These are phyloP conservation scores for Piper longum DNA, from an alignment of 164 flowering plant species.

Conservation along the genomic window DNA sequence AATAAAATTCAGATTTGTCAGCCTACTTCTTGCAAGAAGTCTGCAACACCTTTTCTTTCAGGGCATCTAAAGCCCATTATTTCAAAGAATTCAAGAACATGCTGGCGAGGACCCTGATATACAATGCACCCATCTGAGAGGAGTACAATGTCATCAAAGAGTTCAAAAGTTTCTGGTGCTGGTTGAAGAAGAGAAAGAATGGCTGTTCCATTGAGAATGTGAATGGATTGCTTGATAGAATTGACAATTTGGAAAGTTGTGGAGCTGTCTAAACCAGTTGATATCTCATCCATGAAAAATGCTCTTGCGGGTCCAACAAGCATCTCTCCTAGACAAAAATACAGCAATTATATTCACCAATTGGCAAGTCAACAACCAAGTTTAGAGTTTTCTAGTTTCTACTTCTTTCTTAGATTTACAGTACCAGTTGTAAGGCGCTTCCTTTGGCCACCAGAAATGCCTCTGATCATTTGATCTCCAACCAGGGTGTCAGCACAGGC, in stretches of 20 bases:
- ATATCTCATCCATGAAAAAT: slow-evolving; percentile 11
- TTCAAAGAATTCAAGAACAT: slow-evolving; percentile 57
- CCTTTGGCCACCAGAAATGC: slow-evolving; percentile 55
- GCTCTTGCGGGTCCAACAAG: slow-evolving; percentile 4
- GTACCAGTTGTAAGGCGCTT: slow-evolving; percentile 43
- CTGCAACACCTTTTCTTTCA: slow-evolving; percentile 26
- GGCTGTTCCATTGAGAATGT: slow-evolving; percentile 4
- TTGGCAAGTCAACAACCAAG: slow-evolving; percentile 14
- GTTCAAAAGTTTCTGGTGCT: slow-evolving; percentile 38
- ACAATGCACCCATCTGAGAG: slow-evolving; percentile 80
- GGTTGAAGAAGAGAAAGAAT: slow-evolving; percentile 38
- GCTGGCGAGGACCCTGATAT: slow-evolving; percentile 77
- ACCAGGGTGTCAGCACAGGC: slow-evolving; percentile 38
- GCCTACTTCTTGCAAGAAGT: slow-evolving; percentile 25
- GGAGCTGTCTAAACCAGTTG: slow-evolving; percentile 5
- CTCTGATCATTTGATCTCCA: slow-evolving; percentile 54
- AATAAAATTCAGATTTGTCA: not conserved
- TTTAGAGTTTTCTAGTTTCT: too few species aligned
- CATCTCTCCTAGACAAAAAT: not conserved
- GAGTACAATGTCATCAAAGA: slow-evolving; percentile 58
- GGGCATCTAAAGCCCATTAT: slow-evolving; percentile 30
- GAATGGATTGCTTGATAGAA: slow-evolving; percentile 3
- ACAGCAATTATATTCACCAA: not conserved
- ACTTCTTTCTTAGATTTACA: slow-evolving; percentile 18
- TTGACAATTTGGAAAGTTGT: slow-evolving; percentile 5